phyloP scores from a whole-genome alignment of 2,329 filamentous ascomycete species.

The Simplicillium aogashimaense region DNA sequence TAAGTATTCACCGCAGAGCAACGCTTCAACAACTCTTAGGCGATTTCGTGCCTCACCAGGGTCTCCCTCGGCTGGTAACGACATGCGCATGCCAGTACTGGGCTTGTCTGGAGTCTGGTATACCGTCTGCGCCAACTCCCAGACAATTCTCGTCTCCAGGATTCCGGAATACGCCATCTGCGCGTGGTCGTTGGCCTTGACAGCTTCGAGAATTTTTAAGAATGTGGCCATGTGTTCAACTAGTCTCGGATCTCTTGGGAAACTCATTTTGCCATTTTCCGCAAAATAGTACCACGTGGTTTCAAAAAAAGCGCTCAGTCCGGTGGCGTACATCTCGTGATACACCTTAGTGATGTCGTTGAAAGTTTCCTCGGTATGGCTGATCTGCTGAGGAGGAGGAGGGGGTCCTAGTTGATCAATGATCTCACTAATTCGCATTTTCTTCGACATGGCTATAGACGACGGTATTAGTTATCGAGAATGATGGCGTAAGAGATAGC shows the following conservation, averaged over 20 bases:
- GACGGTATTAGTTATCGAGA: conserved; percentile 8
- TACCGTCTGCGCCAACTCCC: conserved; percentile 44
- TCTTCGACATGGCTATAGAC: conserved; percentile 38
- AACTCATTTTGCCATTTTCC: conserved; percentile 32
- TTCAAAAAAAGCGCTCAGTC: conserved; percentile 69
- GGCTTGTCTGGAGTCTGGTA: conserved; percentile 26
- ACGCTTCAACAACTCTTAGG: conserved; percentile 63
- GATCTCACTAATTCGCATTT: conserved; percentile 65
- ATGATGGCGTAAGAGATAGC: conserved; percentile 14
- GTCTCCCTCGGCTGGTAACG: conserved; percentile 45
- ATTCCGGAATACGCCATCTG: conserved; percentile 43
- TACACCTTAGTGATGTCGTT: conserved; percentile 65
- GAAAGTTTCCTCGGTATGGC: conserved; percentile 39
- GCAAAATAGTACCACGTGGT: conserved; percentile 66
- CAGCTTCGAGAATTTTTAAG: conserved; percentile 41
- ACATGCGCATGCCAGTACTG: conserved; percentile 19
- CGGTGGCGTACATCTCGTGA: conserved; percentile 64
- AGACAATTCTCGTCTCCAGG: conserved; percentile 49
- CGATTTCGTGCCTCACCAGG: conserved; percentile 56
- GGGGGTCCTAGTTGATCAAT: conserved; percentile 51
- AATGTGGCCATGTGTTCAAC: conserved; percentile 59
- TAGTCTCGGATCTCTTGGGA: conserved; percentile 44
- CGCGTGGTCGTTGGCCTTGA: conserved; percentile 37
- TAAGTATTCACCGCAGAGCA: conserved; percentile 65
- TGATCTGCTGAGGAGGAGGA: conserved; percentile 43